Evolutionary conservation across 1,139 yeast genomes (phyloP).

Genomic region (Taiozyma sp.): DNA sequence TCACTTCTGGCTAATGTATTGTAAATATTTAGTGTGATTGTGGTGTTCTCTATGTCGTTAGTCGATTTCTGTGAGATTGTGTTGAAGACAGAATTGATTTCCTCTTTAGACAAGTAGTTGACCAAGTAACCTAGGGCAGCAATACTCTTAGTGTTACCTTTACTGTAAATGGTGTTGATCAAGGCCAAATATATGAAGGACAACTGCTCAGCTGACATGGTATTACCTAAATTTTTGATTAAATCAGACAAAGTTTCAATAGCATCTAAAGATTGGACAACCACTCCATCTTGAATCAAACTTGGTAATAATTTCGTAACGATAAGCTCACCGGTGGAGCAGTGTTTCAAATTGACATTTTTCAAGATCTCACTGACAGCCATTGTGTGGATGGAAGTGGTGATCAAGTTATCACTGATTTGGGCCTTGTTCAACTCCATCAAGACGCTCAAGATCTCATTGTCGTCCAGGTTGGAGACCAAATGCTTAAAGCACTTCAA

Average conservation of each 20-base stretch:
- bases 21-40: slow-evolving; percentile 24
- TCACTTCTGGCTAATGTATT: slow-evolving; percentile 26
- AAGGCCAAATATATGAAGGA: slow-evolving; percentile 33
- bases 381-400: slow-evolving; percentile 64
- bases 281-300: slow-evolving; percentile 25
- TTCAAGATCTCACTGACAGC: slow-evolving; percentile 60
- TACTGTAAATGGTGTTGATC: slow-evolving; percentile 33
- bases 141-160: slow-evolving; percentile 46
- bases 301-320: slow-evolving; percentile 29
- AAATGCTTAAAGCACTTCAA: slow-evolving; percentile 50
- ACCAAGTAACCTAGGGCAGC: slow-evolving; percentile 48
- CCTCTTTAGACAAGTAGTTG: slow-evolving; percentile 25
- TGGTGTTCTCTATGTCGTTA: slow-evolving; percentile 14
- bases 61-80: slow-evolving; percentile 8
- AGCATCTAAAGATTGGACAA: slow-evolving; percentile 43
- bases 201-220: slow-evolving; percentile 35
- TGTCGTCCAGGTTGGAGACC: slow-evolving; percentile 26
- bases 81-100: slow-evolving; percentile 9
- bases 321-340: slow-evolving; percentile 29
- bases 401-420: slow-evolving; percentile 35
- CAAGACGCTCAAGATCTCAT: slow-evolving; percentile 22
- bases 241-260: slow-evolving; percentile 62
- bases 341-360: slow-evolving; percentile 24
- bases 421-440: slow-evolving; percentile 26
- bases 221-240: slow-evolving; percentile 47